These are phyloP conservation scores for Amphibolis antarctica DNA, from an alignment of 106 monocot species.

Conservation along the genomic window DNA sequence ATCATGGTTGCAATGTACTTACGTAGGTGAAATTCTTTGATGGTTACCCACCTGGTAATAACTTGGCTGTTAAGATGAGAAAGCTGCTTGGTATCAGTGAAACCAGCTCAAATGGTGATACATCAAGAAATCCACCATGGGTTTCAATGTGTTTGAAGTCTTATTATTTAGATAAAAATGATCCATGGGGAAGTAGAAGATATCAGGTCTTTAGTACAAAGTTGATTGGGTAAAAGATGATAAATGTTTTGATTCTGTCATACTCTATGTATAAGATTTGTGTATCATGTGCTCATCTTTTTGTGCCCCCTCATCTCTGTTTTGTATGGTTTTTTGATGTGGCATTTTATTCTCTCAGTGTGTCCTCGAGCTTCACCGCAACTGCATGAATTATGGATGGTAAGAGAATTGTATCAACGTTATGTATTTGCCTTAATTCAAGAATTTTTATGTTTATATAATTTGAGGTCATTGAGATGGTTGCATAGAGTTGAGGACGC, in stretches of 20 bases:
- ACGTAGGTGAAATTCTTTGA: conserved; percentile 59
- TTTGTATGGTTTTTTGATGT: too few relatives aligned
- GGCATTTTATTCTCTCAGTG: too few relatives aligned
- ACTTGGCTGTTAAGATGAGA: conserved; percentile 32
- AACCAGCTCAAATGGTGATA: not conserved
- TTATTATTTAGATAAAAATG: conserved; percentile 30
- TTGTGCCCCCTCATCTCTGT: too few relatives aligned
- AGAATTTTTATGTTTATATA: too few relatives aligned
- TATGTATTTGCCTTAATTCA: too few relatives aligned
- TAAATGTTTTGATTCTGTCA: not conserved
- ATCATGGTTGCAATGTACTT: not conserved
- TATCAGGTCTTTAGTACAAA: conserved; percentile 36
- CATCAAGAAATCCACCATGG: conserved; percentile 51
- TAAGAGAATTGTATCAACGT: too few relatives aligned
- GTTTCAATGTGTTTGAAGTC: conserved; percentile 48
- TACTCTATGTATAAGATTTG: too few relatives aligned
- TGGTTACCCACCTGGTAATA: conserved; percentile 16
- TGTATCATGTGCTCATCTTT: too few relatives aligned
- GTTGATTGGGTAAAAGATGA: conserved; percentile 16
- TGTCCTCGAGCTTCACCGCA: too few relatives aligned
- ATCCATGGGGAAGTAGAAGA: conserved; percentile 37
- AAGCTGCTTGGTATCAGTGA: conserved; percentile 41
- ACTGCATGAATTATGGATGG: too few relatives aligned
- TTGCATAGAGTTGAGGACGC: too few relatives aligned
- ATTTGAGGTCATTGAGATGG: too few relatives aligned